A percentile compares a stretch with the other conserved stretches of the same genome.
Conservation (phyloP, 2,329 filamentous ascomycete genomes). For the Lachnellula hyalina region DNA sequence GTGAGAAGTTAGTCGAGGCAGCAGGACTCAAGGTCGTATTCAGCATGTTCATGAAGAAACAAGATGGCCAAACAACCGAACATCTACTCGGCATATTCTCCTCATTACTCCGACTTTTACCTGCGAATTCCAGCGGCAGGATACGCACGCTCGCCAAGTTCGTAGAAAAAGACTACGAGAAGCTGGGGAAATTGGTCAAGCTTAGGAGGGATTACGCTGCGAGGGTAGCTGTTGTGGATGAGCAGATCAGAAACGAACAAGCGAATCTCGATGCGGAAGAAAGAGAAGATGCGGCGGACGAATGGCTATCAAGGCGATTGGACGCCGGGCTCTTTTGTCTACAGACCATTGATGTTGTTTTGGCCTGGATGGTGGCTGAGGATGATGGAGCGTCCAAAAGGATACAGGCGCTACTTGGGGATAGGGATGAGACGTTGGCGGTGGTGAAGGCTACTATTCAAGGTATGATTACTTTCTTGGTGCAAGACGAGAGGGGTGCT, state of each 20-base stretch:
- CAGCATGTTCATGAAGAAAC: slow-evolving; percentile 80
- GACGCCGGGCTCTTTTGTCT: slow-evolving; percentile 81
- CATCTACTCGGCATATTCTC: slow-evolving; percentile 83
- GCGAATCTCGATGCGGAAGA: slow-evolving; percentile 51
- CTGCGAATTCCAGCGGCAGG: slow-evolving; percentile 68
- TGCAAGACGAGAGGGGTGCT: slow-evolving; percentile 7
- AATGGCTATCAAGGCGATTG: slow-evolving; percentile 69
- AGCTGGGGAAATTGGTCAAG: slow-evolving; percentile 66
- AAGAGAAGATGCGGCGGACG: slow-evolving; percentile 55
- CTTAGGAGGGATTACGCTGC: slow-evolving; percentile 66
- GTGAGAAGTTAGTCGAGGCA: slow-evolving; percentile 71
- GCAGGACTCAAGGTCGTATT: slow-evolving; percentile 83
- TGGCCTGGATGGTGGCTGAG: slow-evolving; percentile 90
- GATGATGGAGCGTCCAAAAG: slow-evolving; percentile 68
- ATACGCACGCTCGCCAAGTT: slow-evolving; percentile 91
- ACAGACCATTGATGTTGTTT: slow-evolving; percentile 75
- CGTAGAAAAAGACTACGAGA: slow-evolving; percentile 89
- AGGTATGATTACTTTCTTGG: slow-evolving; percentile 37
- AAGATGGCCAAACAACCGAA: slow-evolving; percentile 62
- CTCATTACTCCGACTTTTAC: slow-evolving; percentile 72
- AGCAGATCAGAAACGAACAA: slow-evolving; percentile 55
- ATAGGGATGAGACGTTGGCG: slow-evolving; percentile 60
- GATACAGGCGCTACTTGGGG: slow-evolving; percentile 59
- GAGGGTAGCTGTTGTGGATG: slow-evolving; percentile 57
- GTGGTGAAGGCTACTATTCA: slow-evolving; percentile 63